Percentiles rank a stretch among this genome's conserved stretches.
phyloP scores from a whole-genome alignment of 306 rosid genomes.

The Castanea crenata region DNA sequence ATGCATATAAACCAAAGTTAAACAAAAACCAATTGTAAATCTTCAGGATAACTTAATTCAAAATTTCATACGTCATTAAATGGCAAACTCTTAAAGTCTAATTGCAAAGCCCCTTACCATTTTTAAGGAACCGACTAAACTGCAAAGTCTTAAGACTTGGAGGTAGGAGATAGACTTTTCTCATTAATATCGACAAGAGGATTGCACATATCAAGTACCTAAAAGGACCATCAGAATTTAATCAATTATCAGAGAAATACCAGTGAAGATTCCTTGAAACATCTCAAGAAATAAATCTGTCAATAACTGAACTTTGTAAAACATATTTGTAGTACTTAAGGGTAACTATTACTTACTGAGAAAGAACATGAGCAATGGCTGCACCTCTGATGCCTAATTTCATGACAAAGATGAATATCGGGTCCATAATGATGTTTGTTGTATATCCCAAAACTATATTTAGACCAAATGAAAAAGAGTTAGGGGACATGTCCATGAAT shows the following conservation, averaged over 20 bases:
- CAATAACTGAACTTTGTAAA: neutral
- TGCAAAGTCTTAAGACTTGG: conserved; percentile 78
- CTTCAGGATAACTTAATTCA: too few relatives aligned
- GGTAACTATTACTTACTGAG: conserved; percentile 68
- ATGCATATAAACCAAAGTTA: neutral
- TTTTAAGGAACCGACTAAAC: conserved; percentile 73
- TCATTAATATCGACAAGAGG: conserved; percentile 54
- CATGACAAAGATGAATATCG: conserved; percentile 70
- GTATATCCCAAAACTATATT: conserved; percentile 66
- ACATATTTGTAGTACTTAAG: neutral
- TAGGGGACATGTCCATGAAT: neutral
- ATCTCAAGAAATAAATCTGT: neutral
- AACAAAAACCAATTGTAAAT: neutral
- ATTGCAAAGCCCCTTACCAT: conserved; percentile 44
- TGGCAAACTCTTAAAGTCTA: too few relatives aligned
- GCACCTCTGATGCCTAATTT: conserved; percentile 86
- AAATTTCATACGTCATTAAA: too few relatives aligned
- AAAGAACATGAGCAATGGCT: conserved; percentile 87
- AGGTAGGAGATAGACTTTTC: conserved; percentile 66
- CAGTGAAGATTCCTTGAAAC: neutral
- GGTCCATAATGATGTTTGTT: conserved; percentile 69
- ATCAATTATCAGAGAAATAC: too few relatives aligned
- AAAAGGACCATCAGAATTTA: conserved; percentile 2
- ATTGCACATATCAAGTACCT: conserved; percentile 78
- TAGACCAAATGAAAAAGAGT: conserved; percentile 2